Evolutionary conservation across 306 rosid genomes (phyloP).

Genomic region (Inga laurina): DNA sequence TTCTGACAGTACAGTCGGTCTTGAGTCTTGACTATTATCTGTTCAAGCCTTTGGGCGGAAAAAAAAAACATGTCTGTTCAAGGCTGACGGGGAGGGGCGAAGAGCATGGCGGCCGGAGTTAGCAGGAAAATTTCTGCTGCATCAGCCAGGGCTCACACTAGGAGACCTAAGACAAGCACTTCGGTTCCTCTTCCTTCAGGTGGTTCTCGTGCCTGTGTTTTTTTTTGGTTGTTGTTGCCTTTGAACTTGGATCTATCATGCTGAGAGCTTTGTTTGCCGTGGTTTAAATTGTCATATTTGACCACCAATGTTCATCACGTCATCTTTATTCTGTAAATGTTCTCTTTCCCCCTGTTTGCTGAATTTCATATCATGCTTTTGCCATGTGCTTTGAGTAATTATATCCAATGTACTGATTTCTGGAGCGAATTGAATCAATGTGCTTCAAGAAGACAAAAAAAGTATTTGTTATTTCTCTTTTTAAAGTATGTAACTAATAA

Average conservation of each 20-base stretch:
- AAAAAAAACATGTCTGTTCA: not conserved
- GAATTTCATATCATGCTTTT: too few species aligned
- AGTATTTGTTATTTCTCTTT: too few species aligned
- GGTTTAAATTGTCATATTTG: too few species aligned
- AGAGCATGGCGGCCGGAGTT: constrained; percentile 56
- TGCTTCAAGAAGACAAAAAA: not conserved
- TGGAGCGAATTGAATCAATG: not conserved
- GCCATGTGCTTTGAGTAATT: not conserved
- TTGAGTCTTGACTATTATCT: not conserved
- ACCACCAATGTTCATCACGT: too few species aligned
- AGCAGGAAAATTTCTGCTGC: constrained; percentile 79
- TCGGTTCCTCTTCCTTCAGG: constrained; percentile 61
- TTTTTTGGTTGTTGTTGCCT: not conserved
- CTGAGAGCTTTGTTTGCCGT: too few species aligned
- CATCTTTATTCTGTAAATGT: too few species aligned
- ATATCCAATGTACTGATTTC: not conserved
- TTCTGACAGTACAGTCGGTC: not conserved
- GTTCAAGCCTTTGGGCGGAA: not conserved
- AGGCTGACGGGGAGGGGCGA: not conserved
- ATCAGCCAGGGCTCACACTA: constrained; percentile 77
- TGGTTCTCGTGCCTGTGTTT: constrained; percentile 11
- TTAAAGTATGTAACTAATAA: too few species aligned
- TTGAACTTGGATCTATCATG: too few species aligned
- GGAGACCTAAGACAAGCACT: constrained; percentile 51
- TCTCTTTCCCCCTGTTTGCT: too few species aligned